These are phyloP conservation scores for Reticulascus tulasneorum DNA, from an alignment of 2,329 filamentous ascomycete species.

Conservation along the genomic window DNA sequence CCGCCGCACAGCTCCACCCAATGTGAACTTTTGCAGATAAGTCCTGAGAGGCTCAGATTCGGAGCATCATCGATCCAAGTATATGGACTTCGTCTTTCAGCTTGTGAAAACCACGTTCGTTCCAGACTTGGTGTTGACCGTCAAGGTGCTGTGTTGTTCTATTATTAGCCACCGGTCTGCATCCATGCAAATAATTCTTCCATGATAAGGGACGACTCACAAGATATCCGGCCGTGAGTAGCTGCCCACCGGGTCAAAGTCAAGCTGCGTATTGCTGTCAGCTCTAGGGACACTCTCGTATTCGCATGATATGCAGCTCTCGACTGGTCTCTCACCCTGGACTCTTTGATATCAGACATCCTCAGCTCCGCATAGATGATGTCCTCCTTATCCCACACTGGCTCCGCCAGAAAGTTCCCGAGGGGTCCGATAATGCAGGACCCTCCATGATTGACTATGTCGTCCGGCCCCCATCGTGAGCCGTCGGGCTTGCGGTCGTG, in stretches of 20 bases:
- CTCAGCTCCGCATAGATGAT: slow-evolving; percentile 33
- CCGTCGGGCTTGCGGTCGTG: slow-evolving; percentile 34
- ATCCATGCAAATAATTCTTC: no score
- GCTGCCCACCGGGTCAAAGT: slow-evolving; percentile 37
- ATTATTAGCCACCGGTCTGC: slow-evolving; percentile 12
- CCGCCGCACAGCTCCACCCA: no score
- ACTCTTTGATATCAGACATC: slow-evolving; percentile 29
- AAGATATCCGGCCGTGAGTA: slow-evolving; percentile 36
- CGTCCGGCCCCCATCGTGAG: slow-evolving; percentile 28
- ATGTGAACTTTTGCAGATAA: no score
- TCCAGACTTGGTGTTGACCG: slow-evolving; percentile 26
- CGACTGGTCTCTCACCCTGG: slow-evolving; percentile 24
- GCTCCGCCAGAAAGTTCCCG: slow-evolving; percentile 31
- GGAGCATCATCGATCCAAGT: no score
- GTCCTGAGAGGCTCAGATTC: no score
- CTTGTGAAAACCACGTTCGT: slow-evolving; percentile 22
- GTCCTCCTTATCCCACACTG: slow-evolving; percentile 34
- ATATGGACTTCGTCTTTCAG: no score
- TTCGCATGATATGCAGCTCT: not conserved
- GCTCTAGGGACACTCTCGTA: not conserved
- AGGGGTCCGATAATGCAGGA: slow-evolving; percentile 37
- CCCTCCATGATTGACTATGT: slow-evolving; percentile 35
- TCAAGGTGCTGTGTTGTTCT: no score
- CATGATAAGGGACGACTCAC: slow-evolving; percentile 26
- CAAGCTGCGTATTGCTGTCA: slow-evolving; percentile 24